Conservation (phyloP, 2,329 filamentous ascomycete species). For the Colletotrichum endophyticum region DNA sequence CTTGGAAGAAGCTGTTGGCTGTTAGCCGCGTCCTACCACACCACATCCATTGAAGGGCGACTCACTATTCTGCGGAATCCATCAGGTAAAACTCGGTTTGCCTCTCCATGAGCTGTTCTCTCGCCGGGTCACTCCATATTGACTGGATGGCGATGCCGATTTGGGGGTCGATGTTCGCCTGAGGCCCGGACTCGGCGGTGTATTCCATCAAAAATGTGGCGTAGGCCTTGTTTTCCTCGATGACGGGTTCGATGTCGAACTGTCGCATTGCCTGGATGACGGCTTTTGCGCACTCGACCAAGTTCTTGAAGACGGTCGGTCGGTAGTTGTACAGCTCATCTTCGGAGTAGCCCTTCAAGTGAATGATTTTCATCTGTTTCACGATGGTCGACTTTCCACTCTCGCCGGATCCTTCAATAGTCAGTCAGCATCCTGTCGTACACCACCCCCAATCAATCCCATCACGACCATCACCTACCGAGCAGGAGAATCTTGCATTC, state of each 20-base stretch:
- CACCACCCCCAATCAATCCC: background rate
- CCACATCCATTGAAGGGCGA: slow-evolving; percentile 2
- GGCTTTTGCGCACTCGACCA: slow-evolving; percentile 94
- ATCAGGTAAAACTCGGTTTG: slow-evolving; percentile 99
- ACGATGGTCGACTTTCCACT: slow-evolving; percentile 99
- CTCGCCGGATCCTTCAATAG: slow-evolving; percentile 82
- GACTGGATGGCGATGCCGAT: slow-evolving; percentile 84
- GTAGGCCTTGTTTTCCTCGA: slow-evolving; percentile 73
- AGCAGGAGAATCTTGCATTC: slow-evolving; percentile 99
- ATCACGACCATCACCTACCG: slow-evolving; percentile 62
- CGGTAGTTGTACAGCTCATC: slow-evolving; percentile 95
- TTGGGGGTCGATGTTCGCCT: slow-evolving; percentile 79
- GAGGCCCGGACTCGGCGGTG: slow-evolving; percentile 87
- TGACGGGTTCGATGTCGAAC: slow-evolving; percentile 82
- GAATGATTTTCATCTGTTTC: slow-evolving; percentile 99
- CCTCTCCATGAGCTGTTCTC: slow-evolving; percentile 84
- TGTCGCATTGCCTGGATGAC: slow-evolving; percentile 91
- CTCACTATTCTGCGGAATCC: slow-evolving; percentile 98
- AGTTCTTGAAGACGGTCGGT: slow-evolving; percentile 96
- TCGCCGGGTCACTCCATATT: slow-evolving; percentile 89
- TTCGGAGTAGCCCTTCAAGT: slow-evolving; percentile 94
- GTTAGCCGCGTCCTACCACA: slow-evolving; percentile 24
- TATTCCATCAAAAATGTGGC: slow-evolving; percentile 86
- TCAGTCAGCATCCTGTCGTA: background rate
- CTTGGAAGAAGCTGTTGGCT: slow-evolving; percentile 84